phyloP scores from a whole-genome alignment of 2,329 filamentous ascomycete species.

The Colletotrichum endophyticum region DNA sequence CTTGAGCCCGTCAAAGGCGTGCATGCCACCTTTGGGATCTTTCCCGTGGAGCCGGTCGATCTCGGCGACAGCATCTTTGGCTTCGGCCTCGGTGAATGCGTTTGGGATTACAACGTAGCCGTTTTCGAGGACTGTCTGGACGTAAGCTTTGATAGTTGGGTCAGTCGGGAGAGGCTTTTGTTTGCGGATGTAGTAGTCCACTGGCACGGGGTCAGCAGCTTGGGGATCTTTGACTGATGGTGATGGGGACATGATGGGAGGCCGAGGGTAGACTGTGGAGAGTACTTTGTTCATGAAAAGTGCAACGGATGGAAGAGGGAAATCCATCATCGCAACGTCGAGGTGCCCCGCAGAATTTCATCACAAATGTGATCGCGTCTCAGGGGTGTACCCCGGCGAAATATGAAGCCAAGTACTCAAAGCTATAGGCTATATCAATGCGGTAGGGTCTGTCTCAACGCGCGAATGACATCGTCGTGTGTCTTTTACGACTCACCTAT shows the following conservation, averaged over 20 bases:
- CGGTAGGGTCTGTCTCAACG: no score
- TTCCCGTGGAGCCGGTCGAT: neutral
- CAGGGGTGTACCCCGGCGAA: no score
- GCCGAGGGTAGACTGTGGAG: fast-evolving
- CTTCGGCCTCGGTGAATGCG: slow-evolving; percentile 24
- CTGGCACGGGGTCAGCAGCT: neutral
- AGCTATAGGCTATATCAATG: no score
- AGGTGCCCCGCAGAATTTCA: no score
- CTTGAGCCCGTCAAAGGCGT: slow-evolving; percentile 39
- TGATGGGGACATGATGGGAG: neutral
- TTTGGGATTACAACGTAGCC: slow-evolving; percentile 39
- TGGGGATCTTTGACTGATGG: neutral
- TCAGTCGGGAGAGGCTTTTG: neutral
- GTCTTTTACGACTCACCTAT: no score
- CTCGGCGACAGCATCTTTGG: neutral
- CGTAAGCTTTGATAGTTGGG: neutral
- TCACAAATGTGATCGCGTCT: neutral
- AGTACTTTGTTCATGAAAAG: fast-evolving
- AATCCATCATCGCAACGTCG: neutral
- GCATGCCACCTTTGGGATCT: slow-evolving; percentile 31
- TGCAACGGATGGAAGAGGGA: neutral
- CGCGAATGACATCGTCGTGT: no score
- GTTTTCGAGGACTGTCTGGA: slow-evolving; percentile 25
- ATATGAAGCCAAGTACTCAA: no score
- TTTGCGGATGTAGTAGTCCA: neutral